phyloP scores from a whole-genome alignment of 1,284 basidiomycete genomes.

The Irpex sp. region DNA sequence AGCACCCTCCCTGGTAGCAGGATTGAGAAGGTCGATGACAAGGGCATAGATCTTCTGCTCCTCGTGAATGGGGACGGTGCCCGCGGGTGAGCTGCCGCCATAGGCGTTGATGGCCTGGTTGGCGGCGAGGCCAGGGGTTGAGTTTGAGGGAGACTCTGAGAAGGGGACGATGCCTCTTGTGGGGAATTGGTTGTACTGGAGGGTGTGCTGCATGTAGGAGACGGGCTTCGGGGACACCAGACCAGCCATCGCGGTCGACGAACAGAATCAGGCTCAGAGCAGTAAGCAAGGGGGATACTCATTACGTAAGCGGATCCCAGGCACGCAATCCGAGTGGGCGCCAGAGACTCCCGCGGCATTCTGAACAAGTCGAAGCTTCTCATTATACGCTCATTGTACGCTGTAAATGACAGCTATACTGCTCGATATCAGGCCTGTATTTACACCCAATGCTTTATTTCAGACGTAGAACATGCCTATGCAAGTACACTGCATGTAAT shows the following conservation, averaged over 20 bases:
- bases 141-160: constrained; percentile 29
- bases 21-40: constrained; percentile 81
- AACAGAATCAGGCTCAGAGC: neutral
- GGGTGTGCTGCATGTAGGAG: constrained; percentile 54
- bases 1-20: constrained; percentile 79
- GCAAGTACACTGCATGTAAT: no score
- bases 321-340: neutral
- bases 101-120: constrained; percentile 46
- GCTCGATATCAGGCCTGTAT: no score
- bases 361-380: no score
- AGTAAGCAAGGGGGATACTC: no score
- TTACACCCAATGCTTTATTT: no score
- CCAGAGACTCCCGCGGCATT: no score
- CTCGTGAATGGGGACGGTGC: constrained; percentile 43
- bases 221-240: constrained; percentile 59
- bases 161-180: constrained; percentile 22
- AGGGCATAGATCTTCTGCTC: constrained; percentile 81
- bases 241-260: constrained; percentile 43
- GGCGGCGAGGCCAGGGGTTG: constrained; percentile 40
- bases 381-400: no score
- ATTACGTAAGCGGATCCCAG: neutral
- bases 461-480: no score
- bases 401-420: no score
- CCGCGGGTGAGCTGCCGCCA: constrained; percentile 22
- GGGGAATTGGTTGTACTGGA: constrained; percentile 49